Base-by-base conservation (phyloP, 345 rosid species). In the Cardamine occulta region DNA sequence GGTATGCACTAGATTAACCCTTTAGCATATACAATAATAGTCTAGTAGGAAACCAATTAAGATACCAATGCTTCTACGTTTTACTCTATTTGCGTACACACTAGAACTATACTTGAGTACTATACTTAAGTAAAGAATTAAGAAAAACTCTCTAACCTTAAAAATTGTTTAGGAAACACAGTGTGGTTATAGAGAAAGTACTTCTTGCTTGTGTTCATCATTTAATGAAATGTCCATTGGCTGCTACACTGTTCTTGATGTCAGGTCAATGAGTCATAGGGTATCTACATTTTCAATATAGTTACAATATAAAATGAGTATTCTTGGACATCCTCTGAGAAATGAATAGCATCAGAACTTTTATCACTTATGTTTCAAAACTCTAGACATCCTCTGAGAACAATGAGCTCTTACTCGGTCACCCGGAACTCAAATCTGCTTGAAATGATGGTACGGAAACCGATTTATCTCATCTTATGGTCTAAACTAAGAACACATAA, bases 221-320 rank as follows among this genome's bases (percentile, higher is more conserved):
- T 71, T 71, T 34, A 47, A 45, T 70, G 35, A 58, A 31, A 70
- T 70, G 67, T 74, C 48, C 23, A 66, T 18, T 56, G 72, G 60
- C 48, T 45, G 39, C 72, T 65, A 24, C 52, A 17, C 40, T 57
- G 34, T 66, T 47, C 59, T 66, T 74, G 72, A 61, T 56, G 58
- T 74, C 51, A 74, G 24, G n/a, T 73, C 70, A 52, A n/a, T 52
- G 32, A 40, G 32, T 54, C 35, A 18, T 37, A 37, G n/a, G 18
- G 52, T 8, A 34, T 15, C 28, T 5, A 48, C 42, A n/a, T 34
- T 28, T 24, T 59, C 66, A 70, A 47, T 8, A 14, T 32, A 32
- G 7, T 45, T 44, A 5, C 13, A 29, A 40, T 40, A 40, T 13
- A 2, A 24, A 42, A 35, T 28, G 17, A 4, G 11, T 58, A 21